Percentiles rank a stretch among this genome's conserved stretches.
These are phyloP conservation scores for Venturia asperata DNA, from an alignment of 2,329 filamentous ascomycete species.

Conservation along the genomic window DNA sequence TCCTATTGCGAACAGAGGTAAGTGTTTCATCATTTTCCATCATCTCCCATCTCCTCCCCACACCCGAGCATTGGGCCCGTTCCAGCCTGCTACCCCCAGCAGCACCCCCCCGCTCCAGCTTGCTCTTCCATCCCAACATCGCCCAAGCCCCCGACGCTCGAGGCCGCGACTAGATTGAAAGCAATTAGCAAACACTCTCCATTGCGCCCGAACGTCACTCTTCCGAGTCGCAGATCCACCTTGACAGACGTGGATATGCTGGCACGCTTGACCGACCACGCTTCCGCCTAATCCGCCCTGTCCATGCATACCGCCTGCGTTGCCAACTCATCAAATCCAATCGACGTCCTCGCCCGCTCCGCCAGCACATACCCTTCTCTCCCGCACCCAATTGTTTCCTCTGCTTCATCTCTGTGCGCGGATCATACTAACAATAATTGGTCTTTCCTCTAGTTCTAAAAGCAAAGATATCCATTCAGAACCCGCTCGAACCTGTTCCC, in stretches of 20 bases:
- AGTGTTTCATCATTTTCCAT: slow-evolving; percentile 11
- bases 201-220: slow-evolving; percentile 11
- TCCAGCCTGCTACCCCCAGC: neutral
- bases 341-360: slow-evolving; percentile 31
- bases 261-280: slow-evolving; percentile 18
- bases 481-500: slow-evolving; percentile 11
- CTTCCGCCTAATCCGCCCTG: slow-evolving; percentile 3
- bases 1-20: neutral
- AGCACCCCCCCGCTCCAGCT: no score
- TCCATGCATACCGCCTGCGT: slow-evolving; percentile 35
- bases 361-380: slow-evolving; percentile 32
- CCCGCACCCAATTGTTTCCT: slow-evolving; percentile 32
- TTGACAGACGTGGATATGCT: slow-evolving; percentile 18
- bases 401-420: slow-evolving; percentile 24
- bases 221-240: neutral
- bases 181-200: slow-evolving; percentile 9
- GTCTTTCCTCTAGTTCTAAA: slow-evolving; percentile 21
- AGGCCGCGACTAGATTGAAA: slow-evolving; percentile 17
- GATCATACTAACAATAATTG: slow-evolving; percentile 29
- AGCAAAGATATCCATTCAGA: slow-evolving; percentile 18
- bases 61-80: neutral
- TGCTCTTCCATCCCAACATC: neutral
- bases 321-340: slow-evolving; percentile 40
- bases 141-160: slow-evolving; percentile 11
- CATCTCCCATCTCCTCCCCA: no score